Base-by-base conservation (phyloP, 306 rosid genomes). In the Canavalia ensiformis region DNA sequence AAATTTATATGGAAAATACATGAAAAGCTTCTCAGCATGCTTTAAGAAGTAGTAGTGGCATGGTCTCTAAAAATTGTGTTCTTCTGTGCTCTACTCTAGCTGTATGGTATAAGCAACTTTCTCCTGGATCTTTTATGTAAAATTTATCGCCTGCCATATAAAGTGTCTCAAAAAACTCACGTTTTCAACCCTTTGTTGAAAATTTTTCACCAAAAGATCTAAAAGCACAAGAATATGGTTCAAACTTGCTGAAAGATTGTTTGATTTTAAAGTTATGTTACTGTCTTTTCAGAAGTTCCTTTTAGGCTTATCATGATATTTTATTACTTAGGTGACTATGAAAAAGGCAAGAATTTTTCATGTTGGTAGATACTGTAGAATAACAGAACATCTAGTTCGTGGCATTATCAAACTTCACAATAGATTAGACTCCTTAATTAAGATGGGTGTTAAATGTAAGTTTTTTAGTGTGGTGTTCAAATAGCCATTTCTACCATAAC, bases 301-400 rank as follows among this genome's bases (percentile, higher is more conserved):
- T 12, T 31, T 34, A 31, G 51, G 64, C 18, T 10, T 69, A 34
- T 60, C 52, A n/a, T 47, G 37, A 69, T 8, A 62, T 47, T 8
- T 42, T 62, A 50, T n/a, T 52, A 31, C 39, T 33, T 35, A 67
- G 59, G 64, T 34, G 57, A 18, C 25, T 39, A 47, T 68, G 72
- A 29, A 49, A 46, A 68, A 37, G 55, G 4, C 60, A 39, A 12
- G 13, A n/a, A 31, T 3, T 37, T 62, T 11, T 51, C 67, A 60
- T 69, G 59, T 51, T 71, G 33, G 4, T 55, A 75, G 81, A 82
- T 69, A 39, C 77, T 51, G 18, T 18, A 30, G 59, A 59, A 60
- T 29, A 41, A 31, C 31, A 30, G 59, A 59, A 60, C 35, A 41
- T 66, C 34, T 44, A 52, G 10, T 52, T 81, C 18, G 29, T 73